Evolutionary conservation across 2,329 filamentous ascomycete genomes (phyloP).

Genomic region (Ascochyta rabiei): DNA sequence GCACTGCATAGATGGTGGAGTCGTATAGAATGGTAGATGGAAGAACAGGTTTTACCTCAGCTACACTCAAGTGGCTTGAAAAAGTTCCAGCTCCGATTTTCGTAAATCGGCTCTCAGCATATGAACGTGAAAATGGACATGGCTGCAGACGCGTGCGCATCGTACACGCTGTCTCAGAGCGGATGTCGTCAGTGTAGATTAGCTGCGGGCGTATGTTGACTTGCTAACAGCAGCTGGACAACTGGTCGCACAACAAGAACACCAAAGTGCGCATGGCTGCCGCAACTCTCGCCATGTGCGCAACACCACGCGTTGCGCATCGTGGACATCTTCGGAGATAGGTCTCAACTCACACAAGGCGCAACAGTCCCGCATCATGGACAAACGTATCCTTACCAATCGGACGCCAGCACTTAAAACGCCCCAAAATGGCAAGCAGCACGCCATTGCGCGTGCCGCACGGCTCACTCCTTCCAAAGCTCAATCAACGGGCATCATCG

Average conservation of each 20-base stretch:
- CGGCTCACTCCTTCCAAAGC: neutral
- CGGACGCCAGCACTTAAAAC: neutral
- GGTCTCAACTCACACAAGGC: neutral
- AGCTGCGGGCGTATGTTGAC: neutral
- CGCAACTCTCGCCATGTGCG: neutral
- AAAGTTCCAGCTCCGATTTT: neutral
- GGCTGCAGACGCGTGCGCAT: neutral
- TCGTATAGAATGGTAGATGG: conserved; percentile 6
- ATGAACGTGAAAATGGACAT: neutral
- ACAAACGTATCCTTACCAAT: conserved; percentile 2
- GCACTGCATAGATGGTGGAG: neutral
- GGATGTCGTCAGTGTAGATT: neutral
- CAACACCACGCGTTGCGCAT: neutral
- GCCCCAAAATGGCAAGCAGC: conserved; percentile 2
- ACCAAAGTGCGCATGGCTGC: neutral
- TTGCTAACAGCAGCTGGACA: neutral
- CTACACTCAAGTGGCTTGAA: no score
- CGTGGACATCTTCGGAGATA: neutral
- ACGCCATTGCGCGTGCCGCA: conserved; percentile 3
- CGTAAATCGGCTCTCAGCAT: no score
- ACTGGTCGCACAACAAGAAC: neutral
- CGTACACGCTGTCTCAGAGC: neutral
- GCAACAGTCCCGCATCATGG: neutral
- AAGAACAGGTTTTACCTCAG: neutral
- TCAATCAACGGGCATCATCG: conserved; percentile 16